These are phyloP conservation scores for Suillus variegatus DNA, from an alignment of 768 basidiomycete species.

Conservation along the genomic window DNA sequence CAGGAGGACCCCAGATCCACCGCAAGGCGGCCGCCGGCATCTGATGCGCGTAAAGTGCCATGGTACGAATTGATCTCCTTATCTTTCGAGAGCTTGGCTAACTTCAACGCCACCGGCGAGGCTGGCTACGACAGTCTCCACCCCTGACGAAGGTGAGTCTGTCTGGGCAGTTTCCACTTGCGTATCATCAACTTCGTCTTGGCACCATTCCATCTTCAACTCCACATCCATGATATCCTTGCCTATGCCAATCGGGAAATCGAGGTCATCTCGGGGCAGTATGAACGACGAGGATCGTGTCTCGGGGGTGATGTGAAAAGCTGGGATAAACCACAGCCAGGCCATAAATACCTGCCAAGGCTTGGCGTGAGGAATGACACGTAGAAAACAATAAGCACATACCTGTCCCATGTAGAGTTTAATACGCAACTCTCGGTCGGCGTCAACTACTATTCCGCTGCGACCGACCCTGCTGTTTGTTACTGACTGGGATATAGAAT, in stretches of 20 bases:
- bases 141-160: neutral
- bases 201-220: conserved; percentile 57
- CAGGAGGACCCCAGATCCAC: neutral
- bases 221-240: conserved; percentile 64
- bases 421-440: conserved; percentile 64
- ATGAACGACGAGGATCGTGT: conserved; percentile 37
- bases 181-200: conserved; percentile 2
- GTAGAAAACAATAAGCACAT: conserved; percentile 13
- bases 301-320: conserved; percentile 72
- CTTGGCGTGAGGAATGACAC: neutral
- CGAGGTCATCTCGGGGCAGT: conserved; percentile 64
- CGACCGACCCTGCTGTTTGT: conserved; percentile 18
- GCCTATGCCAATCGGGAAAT: conserved; percentile 79
- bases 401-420: conserved; percentile 78
- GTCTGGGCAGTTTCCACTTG: neutral
- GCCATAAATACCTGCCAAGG: conserved; percentile 65
- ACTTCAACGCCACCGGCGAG: neutral
- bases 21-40: neutral
- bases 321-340: conserved; percentile 87
- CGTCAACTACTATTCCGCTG: conserved; percentile 61
- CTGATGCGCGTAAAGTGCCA: neutral
- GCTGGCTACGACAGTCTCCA: neutral
- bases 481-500: neutral
- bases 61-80: neutral
- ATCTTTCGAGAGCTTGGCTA: neutral